Percentiles rank a stretch among this genome's conserved stretches.
Conservation (phyloP, 2,329 filamentous ascomycete species). For the Aspergillus pseudoglaucus region DNA sequence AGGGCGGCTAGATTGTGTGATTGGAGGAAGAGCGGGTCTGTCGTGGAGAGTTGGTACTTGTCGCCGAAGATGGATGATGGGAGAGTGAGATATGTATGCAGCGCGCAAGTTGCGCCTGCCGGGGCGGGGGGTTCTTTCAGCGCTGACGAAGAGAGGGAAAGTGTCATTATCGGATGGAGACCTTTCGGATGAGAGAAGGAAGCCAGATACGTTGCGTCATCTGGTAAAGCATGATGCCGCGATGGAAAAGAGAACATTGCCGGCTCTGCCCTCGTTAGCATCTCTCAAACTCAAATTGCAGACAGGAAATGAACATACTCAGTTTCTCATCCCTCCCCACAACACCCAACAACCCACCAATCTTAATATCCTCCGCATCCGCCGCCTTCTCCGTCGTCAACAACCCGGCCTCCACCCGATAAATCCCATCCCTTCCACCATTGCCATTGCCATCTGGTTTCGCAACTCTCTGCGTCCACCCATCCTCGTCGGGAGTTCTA, state of each 20-base stretch:
- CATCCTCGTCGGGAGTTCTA: slow-evolving; percentile 21
- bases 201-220: slow-evolving; percentile 52
- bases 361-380: slow-evolving; percentile 66
- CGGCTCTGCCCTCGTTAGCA: slow-evolving; percentile 45
- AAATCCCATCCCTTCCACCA: slow-evolving; percentile 14
- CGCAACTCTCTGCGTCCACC: slow-evolving; percentile 44
- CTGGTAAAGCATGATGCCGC: slow-evolving; percentile 59
- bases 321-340: slow-evolving; percentile 67
- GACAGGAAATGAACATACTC: slow-evolving; percentile 34
- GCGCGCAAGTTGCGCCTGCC: slow-evolving; percentile 54
- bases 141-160: slow-evolving; percentile 52
- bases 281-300: neutral
- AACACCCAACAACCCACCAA: slow-evolving; percentile 72
- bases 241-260: slow-evolving; percentile 79
- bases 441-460: slow-evolving; percentile 8
- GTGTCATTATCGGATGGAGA: slow-evolving; percentile 72
- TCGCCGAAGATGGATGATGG: slow-evolving; percentile 79
- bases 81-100: slow-evolving; percentile 76
- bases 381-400: slow-evolving; percentile 55
- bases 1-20: slow-evolving; percentile 71
- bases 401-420: slow-evolving; percentile 74
- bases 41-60: slow-evolving; percentile 66
- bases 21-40: slow-evolving; percentile 60
- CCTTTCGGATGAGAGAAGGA: slow-evolving; percentile 66
- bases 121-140: slow-evolving; percentile 44